phyloP scores from a whole-genome alignment of 164 flowering plant species.

The Annona cherimola region DNA sequence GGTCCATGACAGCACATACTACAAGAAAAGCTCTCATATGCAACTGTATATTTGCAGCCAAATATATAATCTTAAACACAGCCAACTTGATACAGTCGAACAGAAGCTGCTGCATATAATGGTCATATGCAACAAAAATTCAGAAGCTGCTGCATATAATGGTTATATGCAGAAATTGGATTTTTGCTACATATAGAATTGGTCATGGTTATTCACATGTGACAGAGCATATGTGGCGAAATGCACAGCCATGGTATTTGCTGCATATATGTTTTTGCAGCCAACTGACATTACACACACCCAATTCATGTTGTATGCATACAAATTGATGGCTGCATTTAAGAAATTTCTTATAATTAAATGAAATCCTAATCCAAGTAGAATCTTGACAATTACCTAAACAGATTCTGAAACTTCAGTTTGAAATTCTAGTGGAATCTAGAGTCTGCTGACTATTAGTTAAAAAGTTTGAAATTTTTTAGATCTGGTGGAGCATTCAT shows the following conservation, averaged over 20 bases:
- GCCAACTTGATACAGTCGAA: neutral
- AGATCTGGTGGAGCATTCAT: too few relatives aligned
- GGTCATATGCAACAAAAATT: neutral
- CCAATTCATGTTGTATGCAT: too few relatives aligned
- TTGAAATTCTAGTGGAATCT: neutral
- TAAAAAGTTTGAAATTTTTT: too few relatives aligned
- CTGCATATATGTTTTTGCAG: neutral
- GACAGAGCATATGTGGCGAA: neutral
- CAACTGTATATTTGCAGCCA: too few relatives aligned
- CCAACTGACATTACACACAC: too few relatives aligned
- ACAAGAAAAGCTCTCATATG: too few relatives aligned
- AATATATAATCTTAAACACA: neutral
- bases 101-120: neutral
- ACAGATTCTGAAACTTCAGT: neutral
- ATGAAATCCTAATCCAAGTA: too few relatives aligned
- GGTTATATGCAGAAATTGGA: neutral
- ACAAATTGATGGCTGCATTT: too few relatives aligned
- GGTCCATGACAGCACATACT: too few relatives aligned
- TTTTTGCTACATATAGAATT: neutral
- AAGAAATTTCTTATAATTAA: too few relatives aligned
- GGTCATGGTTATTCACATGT: neutral
- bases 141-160: neutral
- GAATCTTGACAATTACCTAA: too few relatives aligned
- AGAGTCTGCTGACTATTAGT: too few relatives aligned
- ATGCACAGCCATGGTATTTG: neutral